Percentiles rank a stretch among this genome's conserved stretches.
Evolutionary conservation across 2,329 filamentous ascomycete species (phyloP).

Genomic region (Ustulina deusta): DNA sequence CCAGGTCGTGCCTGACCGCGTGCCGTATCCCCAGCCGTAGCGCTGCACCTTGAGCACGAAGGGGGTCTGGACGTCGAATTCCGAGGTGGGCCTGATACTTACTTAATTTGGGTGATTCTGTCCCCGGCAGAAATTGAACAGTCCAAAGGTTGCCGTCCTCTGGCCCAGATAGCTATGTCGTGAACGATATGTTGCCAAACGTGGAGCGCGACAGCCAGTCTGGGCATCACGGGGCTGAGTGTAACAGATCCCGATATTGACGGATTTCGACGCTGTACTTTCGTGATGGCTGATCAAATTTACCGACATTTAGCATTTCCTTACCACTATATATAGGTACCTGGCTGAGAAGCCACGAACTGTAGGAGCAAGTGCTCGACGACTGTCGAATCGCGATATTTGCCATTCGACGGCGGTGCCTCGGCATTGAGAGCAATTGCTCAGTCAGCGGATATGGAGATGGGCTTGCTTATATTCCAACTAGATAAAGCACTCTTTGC

Average conservation of each 20-base stretch:
- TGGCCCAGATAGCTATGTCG: not conserved
- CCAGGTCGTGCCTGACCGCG: constrained; percentile 5
- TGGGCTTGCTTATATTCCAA: constrained; percentile 16
- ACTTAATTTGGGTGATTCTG: not conserved
- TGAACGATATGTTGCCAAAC: constrained; percentile 1
- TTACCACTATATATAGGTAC: not conserved
- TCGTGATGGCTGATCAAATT: not conserved
- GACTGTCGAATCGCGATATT: not conserved
- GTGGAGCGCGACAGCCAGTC: constrained; percentile 30
- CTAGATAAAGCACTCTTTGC: not conserved
- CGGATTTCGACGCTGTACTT: not conserved
- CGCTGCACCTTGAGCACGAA: constrained; percentile 16
- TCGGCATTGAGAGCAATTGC: not conserved
- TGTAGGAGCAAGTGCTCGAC: not conserved
- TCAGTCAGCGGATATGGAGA: constrained; percentile 21
- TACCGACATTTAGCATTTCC: not conserved
- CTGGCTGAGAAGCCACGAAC: not conserved
- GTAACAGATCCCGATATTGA: constrained; percentile 15
- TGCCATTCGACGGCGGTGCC: not conserved
- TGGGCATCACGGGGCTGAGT: constrained; percentile 16
- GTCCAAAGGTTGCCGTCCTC: constrained; percentile 5
- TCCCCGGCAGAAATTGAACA: not conserved
- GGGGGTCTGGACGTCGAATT: constrained; percentile 9
- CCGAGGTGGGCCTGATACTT: not conserved
- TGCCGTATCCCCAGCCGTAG: constrained; percentile 31